phyloP scores from a whole-genome alignment of 805 yeast species.

The Cyberlindnera samutprakarnensis region DNA sequence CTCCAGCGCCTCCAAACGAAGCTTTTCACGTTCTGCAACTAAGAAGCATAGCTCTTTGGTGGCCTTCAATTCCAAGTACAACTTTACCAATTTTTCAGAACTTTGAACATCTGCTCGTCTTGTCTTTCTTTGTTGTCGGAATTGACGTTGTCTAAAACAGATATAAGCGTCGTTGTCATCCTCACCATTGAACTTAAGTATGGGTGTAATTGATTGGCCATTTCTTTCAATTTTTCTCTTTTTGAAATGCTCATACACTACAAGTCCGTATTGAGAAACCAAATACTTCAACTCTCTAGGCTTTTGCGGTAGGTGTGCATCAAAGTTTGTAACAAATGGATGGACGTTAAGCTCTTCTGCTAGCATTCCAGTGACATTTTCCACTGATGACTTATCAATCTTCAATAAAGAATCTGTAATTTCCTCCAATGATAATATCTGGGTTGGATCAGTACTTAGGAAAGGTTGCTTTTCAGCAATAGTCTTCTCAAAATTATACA shows the following conservation, averaged over 20 bases:
- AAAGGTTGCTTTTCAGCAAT: slow-evolving; percentile 84
- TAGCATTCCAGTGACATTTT: slow-evolving; percentile 49
- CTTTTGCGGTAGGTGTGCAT: slow-evolving; percentile 27
- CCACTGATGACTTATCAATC: slow-evolving; percentile 40
- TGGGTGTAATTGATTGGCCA: slow-evolving; percentile 70
- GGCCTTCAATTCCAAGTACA: slow-evolving; percentile 69
- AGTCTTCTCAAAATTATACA: slow-evolving; percentile 65
- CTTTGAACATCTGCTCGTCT: slow-evolving; percentile 90
- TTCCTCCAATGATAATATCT: slow-evolving; percentile 64
- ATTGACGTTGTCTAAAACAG: slow-evolving; percentile 92
- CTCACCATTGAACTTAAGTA: slow-evolving; percentile 72
- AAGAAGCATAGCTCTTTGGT: slow-evolving; percentile 63
- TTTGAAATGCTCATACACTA: slow-evolving; percentile 78
- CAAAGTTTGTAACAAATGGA: slow-evolving; percentile 55
- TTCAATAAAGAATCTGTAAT: slow-evolving; percentile 43
- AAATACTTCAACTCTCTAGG: slow-evolving; percentile 41
- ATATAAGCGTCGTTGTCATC: slow-evolving; percentile 94
- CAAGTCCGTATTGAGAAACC: slow-evolving; percentile 52
- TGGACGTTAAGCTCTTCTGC: slow-evolving; percentile 47
- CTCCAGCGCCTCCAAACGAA: slow-evolving; percentile 52
- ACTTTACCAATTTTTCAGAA: slow-evolving; percentile 68
- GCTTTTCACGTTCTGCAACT: slow-evolving; percentile 69
- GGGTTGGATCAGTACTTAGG: slow-evolving; percentile 74
- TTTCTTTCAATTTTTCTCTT: slow-evolving; percentile 56
- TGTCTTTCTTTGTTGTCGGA: slow-evolving; percentile 92